Evolutionary conservation across 495 filamentous ascomycete species (phyloP), one percentile per base, ranked within the genome.

Genomic region (Xylaria intraflava): DNA sequence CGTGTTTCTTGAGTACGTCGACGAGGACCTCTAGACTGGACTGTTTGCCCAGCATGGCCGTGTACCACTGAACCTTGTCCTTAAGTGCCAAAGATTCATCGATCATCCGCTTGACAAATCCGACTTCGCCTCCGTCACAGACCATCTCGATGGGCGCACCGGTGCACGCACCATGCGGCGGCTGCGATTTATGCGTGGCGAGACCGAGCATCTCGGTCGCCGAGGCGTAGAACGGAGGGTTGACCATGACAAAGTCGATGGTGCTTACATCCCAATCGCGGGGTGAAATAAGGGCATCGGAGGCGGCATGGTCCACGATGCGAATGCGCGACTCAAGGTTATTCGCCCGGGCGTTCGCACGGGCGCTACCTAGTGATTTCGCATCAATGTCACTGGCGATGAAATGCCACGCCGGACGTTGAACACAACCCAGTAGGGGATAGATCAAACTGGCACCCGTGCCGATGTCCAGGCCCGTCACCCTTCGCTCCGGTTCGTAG

Each of bases 391-490:
- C 93, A 78, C 86, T 90, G 3, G 80, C 88, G 10, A 85, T 49
- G 55, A 93, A 91, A 22, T 63, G 75, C 89, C 90, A 96, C 61
- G 39, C 42, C 0, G 78, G 75, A 3, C 89, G 77, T 45, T 83
- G 77, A 3, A 70, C 60, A 53, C 86, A 89, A n/a, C 82, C 87
- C 6, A 98, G 77, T 1, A 98, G 76, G 3, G 93, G 86, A 67
- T 97, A 97, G 51, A 98, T 95, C 61, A 82, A 83, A 56, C 87
- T 92, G 14, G 93, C 88, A 29, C 93, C 93, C 3, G 88, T 94
- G 46, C 93, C 93, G 58, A 98, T 85, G 61, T 98, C 93, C 8
- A 96, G 75, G 4, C 93, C 93, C 4, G 79, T 56, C 14, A 90
- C 75, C 33, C 78, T 65, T 52, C 83, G 70, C 1, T 61, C 59